Evolutionary conservation across 73 alveolate species (phyloP), one percentile per base, ranked within the genome.

Genomic region (Tetrahymena thermophila): DNA sequence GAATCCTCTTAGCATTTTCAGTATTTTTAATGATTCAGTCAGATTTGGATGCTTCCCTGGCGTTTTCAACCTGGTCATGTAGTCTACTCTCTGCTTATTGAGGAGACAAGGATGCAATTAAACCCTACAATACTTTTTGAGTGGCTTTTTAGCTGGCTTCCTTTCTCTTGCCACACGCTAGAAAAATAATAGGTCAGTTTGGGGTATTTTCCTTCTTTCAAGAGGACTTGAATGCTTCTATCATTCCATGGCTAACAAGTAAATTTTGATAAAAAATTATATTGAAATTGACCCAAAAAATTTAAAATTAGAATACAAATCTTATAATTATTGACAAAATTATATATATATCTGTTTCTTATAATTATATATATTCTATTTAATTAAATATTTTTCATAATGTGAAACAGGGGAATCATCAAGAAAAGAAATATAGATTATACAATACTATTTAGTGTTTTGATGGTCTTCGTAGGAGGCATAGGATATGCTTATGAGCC

Each of bases 11-110:
- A 17, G 37, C 11, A 71, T 71, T 4, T 71, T 71, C 89, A 71
- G 13, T 31, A 25, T 71, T 31, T 71, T 71, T 31, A 71, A 71
- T 28, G 89, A 25, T 71, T 71, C 89, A n/a, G 13, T 71, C 3
- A 71, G 89, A 71, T 71, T 71, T 71, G 89, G 89, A 71, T 71
- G 89, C 89, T 71, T 71, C 89, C 89, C 89, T 71, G 89, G 89
- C 4, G 89, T 71, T 28, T 71, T 71, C 35, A 71, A 71, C 37
- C 35, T 71, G 23, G 89, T 71, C 23, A 71, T 71, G 89, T n/a
- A 71, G 17, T 71, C 89, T 23, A 71, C 89, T 71, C 37, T 71
- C 21, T 71, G 89, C 17, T 5, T 71, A 19, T 28, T 71, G 89
- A 71, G 89, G 89, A 71, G 89, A 71, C 31, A 71, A 71, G 89